Base-by-base conservation (phyloP, 805 yeast genomes). In the Saccharomycopsis oosterbeekiorum region DNA sequence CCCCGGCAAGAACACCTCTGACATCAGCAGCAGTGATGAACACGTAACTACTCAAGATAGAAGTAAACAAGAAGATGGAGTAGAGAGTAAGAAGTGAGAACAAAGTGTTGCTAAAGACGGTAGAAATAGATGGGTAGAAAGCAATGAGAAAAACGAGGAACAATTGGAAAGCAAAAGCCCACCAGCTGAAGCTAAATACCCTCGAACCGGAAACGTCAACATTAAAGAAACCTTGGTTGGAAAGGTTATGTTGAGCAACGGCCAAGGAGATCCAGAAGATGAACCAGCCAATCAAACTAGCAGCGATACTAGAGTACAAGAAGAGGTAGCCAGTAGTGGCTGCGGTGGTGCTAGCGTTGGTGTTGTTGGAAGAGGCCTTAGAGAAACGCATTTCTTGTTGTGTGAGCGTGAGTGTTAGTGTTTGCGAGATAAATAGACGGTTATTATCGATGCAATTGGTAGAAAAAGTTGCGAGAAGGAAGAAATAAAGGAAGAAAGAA, bases 161-260 rank as follows among this genome's bases (percentile, higher is more conserved):
- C 39, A 57, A 57, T 47, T 40, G 53, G 53, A n/a, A 57, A 34
- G 47, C 43, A 42, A 42, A 41, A 19, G 59, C 51, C 59, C 59
- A 57, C 59, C 59, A 57, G 17, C 26, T 34, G 43, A 26, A 57
- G 14, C 53, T 36, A 39, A 19, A 37, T n/a, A 15, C n/a, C 15
- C 12, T 19, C 4, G 57, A 37, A 8, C 40, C 15, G 43, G 11
- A 19, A 3, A 5, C n/a, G 43, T 19, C 24, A 42, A 34, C 2
- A 39, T 29, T 17, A 8, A 21, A 40, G 24, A 39, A 37, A 11
- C 6, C 34, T 29, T 3, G 34, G 34, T 11, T 10, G 15, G 4
- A 5, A 12, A 5, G 2, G 37, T 56, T 29, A 15, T 42, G 26
- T 40, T 56, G 58, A 4, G 12, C 21, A 29, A 56, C 58, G 19